Evolutionary conservation across 164 flowering plant species (phyloP).

Genomic region (Aristolochia californica): DNA sequence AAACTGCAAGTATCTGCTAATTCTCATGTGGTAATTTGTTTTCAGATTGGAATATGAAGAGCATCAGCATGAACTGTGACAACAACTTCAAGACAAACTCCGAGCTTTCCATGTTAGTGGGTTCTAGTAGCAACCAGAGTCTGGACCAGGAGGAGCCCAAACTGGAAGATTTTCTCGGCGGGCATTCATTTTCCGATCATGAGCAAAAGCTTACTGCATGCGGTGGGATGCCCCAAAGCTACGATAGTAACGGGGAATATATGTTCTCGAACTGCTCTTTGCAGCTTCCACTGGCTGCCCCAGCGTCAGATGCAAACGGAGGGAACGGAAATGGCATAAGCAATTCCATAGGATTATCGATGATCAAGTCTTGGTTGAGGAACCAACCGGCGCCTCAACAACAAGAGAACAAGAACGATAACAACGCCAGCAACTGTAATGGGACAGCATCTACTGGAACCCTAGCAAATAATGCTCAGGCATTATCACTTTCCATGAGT

Average conservation of each 20-base stretch:
- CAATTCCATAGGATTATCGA: constrained; percentile 59
- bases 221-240: constrained; percentile 9
- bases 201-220: constrained; percentile 20
- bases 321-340: constrained; percentile 4
- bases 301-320: neutral
- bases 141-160: constrained; percentile 46
- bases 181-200: constrained; percentile 34
- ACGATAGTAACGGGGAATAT: constrained; percentile 17
- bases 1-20: neutral
- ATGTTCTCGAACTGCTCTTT: constrained; percentile 28
- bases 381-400: constrained; percentile 41
- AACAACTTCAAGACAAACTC: constrained; percentile 34
- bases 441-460: constrained; percentile 1
- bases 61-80: constrained; percentile 10
- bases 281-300: constrained; percentile 19
- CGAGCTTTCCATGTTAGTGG: constrained; percentile 33
- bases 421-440: neutral
- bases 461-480: constrained; percentile 25
- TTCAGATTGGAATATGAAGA: constrained; percentile 58
- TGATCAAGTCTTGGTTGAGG: constrained; percentile 91
- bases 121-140: constrained; percentile 31
- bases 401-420: constrained; percentile 12
- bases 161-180: constrained; percentile 80
- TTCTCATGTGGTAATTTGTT: neutral
- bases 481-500: constrained; percentile 62